These are phyloP conservation scores for Davidsoniella virescens DNA, from an alignment of 2,329 filamentous ascomycete species.

Conservation along the genomic window DNA sequence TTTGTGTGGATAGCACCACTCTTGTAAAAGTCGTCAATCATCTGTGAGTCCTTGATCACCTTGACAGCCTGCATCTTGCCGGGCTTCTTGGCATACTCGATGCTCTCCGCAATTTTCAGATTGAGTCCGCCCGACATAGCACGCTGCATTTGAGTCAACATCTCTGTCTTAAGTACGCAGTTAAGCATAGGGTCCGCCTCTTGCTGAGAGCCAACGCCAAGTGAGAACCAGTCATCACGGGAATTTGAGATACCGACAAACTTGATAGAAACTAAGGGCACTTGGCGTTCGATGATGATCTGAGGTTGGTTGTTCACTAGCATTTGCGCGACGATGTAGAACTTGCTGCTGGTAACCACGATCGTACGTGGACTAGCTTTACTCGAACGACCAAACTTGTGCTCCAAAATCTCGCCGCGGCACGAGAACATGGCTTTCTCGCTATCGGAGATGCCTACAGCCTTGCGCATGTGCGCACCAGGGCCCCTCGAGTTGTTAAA, in stretches of 20 bases:
- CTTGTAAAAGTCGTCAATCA: slow-evolving; percentile 76
- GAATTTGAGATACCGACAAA: slow-evolving; percentile 65
- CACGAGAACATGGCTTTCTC: slow-evolving; percentile 80
- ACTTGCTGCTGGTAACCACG: slow-evolving; percentile 68
- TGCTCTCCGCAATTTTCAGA: slow-evolving; percentile 65
- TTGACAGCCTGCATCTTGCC: slow-evolving; percentile 83
- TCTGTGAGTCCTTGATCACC: slow-evolving; percentile 70
- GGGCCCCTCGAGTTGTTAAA: slow-evolving; percentile 66
- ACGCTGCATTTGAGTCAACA: slow-evolving; percentile 80
- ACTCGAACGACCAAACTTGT: slow-evolving; percentile 91
- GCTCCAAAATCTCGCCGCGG: slow-evolving; percentile 74
- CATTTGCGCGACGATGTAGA: slow-evolving; percentile 77
- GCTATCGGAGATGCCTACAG: slow-evolving; percentile 51
- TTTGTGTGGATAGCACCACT: slow-evolving; percentile 79
- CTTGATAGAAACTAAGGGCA: slow-evolving; percentile 78
- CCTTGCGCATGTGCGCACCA: slow-evolving; percentile 63
- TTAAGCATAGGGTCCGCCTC: slow-evolving; percentile 87
- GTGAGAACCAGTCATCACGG: slow-evolving; percentile 92
- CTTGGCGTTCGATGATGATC: slow-evolving; percentile 64
- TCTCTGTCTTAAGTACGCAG: slow-evolving; percentile 90
- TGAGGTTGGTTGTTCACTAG: slow-evolving; percentile 67
- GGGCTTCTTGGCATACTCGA: slow-evolving; percentile 97
- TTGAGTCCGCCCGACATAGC: slow-evolving; percentile 66
- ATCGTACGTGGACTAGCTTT: slow-evolving; percentile 78
- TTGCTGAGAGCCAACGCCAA: slow-evolving; percentile 76